Conservation (phyloP, 371 early-diverging fungal species). For the Nematocida sp. region DNA sequence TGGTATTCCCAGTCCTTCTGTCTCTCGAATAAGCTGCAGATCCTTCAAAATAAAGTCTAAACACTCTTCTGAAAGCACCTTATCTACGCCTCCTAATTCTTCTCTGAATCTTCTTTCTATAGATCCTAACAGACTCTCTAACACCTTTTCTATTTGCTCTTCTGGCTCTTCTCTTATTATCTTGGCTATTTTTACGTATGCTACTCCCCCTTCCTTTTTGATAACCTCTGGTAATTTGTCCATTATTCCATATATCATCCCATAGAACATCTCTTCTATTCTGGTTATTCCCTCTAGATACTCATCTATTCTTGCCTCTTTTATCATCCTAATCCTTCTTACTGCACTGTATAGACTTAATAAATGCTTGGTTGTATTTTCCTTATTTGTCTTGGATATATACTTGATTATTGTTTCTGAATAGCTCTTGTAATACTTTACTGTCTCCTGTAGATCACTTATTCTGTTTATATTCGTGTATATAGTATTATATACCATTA, state of each 20-base stretch:
- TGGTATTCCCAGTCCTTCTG: conserved; percentile 7
- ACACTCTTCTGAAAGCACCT: not conserved
- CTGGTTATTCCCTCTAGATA: not conserved
- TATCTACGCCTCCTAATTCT: not conserved
- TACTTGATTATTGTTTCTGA: too few species aligned
- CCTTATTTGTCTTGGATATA: conserved; percentile 8
- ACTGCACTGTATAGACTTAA: conserved; percentile 5
- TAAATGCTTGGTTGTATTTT: not conserved
- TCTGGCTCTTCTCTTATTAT: not conserved
- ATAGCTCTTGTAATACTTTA: too few species aligned
- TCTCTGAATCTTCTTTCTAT: conserved; percentile 23
- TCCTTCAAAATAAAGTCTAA: conserved; percentile 26
- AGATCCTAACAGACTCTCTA: conserved; percentile 38
- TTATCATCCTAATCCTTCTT: not conserved
- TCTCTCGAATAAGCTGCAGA: not conserved
- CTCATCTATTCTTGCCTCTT: conserved; percentile 13
- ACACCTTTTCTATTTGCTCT: conserved; percentile 4
- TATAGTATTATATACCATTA: too few species aligned
- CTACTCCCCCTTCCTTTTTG: conserved; percentile 1
- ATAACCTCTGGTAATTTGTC: conserved; percentile 29
- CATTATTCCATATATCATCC: conserved; percentile 14
- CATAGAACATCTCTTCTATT: conserved; percentile 12
- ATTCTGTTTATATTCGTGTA: too few species aligned
- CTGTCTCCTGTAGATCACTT: too few species aligned
- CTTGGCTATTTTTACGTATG: conserved; percentile 31